Conservation (phyloP, 2,329 filamentous ascomycete species). For the Dryadomyces quercus-mongolicae region DNA sequence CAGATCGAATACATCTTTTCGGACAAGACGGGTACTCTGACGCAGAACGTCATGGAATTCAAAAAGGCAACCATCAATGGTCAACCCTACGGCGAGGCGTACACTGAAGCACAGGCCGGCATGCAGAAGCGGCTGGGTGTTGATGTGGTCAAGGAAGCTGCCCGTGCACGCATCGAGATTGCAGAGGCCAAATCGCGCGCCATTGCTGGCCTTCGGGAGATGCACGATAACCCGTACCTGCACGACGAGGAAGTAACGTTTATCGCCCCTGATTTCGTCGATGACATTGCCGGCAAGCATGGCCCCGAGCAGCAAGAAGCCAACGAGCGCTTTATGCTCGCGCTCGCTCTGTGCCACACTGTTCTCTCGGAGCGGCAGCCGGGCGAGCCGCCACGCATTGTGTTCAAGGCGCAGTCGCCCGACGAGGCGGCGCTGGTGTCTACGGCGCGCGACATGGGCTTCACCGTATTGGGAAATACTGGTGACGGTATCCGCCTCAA, state of each 20-base stretch:
- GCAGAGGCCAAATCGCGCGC: slow-evolving; percentile 63
- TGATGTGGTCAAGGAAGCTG: slow-evolving; percentile 70
- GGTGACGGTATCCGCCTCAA: slow-evolving; percentile 77
- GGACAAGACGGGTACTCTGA: slow-evolving; percentile 16
- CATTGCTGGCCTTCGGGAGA: slow-evolving; percentile 56
- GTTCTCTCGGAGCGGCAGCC: slow-evolving; percentile 85
- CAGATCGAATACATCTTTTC: slow-evolving; percentile 96
- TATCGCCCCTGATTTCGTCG: slow-evolving; percentile 77
- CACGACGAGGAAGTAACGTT: slow-evolving; percentile 87
- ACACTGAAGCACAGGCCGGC: slow-evolving; percentile 90
- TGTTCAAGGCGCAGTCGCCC: slow-evolving; percentile 94
- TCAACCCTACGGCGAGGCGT: slow-evolving; percentile 92
- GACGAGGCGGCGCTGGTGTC: slow-evolving; percentile 91
- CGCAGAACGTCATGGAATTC: slow-evolving; percentile 60
- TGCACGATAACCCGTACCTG: slow-evolving; percentile 84
- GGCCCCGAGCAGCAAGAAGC: slow-evolving; percentile 65
- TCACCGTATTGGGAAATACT: slow-evolving; percentile 74
- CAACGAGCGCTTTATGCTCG: slow-evolving; percentile 86
- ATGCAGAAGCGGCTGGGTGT: slow-evolving; percentile 89
- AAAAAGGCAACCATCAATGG: slow-evolving; percentile 97
- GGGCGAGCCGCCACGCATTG: slow-evolving; percentile 80
- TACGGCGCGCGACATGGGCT: slow-evolving; percentile 89
- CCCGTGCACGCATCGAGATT: slow-evolving; percentile 63
- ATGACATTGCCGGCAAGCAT: slow-evolving; percentile 67
- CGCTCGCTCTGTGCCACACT: slow-evolving; percentile 88